Evolutionary conservation across 164 flowering plant genomes (phyloP), one percentile per base, ranked within the genome.

Genomic region (Annona squamosa): DNA sequence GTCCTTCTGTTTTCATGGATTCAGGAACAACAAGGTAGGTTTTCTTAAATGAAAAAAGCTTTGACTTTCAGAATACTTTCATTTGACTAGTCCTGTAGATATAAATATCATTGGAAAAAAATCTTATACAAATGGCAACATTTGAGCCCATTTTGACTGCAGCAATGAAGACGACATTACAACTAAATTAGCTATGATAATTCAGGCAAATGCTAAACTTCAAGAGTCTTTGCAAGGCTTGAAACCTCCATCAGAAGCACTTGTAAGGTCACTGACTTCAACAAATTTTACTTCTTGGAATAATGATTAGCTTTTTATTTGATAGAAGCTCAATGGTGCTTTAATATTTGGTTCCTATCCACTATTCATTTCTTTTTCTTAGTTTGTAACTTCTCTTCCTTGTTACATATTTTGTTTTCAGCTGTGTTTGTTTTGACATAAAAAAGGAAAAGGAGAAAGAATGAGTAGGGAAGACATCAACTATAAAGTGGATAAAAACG

Each of bases 121-220:
- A 17, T n/a, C 43, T 45, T 45, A 12, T 46, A 6, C 63, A 56
- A 44, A 5, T 72, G 45, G 70, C 52, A 42, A 61, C 48, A 68
- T 46, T 72, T 72, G 4, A 73, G 3, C 26, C 68, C 73, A 26
- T 45, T 70, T n/a, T 80, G 46, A 70, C 13, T 86, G 83, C 92
- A 96, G 99, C 82, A 93, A 93, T 82, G 99, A 96, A 83, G 89
- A 90, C 82, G 97, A 96, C 67, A 82, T 83, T 46, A 86, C 97
- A 4, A 85, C 81, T 77, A 87, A 86, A 80, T 77, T 96, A 73
- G 81, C 73, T 72, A 46, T 59, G 45, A 89, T 96, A 72, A 80
- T 91, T 78, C 75, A 79, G 71, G 75, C 81, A 63, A 96, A 91
- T 87, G 86, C 93, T 69, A 68, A 42, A 41, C 85, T 95, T 76